phyloP scores from a whole-genome alignment of 2,329 filamentous ascomycete species.

The Colletotrichum somersetense region DNA sequence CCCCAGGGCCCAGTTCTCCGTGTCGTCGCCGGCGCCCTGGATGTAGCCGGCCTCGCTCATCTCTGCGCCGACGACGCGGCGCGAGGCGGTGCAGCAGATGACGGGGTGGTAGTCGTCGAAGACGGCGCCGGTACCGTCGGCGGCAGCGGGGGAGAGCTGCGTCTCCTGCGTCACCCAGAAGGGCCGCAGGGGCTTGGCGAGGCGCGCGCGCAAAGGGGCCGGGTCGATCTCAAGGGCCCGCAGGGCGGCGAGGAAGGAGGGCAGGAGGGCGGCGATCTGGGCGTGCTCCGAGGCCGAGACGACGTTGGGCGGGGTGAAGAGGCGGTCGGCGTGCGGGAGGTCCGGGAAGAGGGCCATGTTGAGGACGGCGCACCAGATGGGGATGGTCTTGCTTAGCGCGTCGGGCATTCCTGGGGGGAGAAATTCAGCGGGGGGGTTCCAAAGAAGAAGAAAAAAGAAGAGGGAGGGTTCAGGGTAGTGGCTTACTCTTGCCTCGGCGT shows the following conservation, averaged over 20 bases:
- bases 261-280: conserved; percentile 77
- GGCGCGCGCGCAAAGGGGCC: conserved; percentile 61
- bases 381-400: conserved; percentile 91
- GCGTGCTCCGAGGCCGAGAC: conserved; percentile 81
- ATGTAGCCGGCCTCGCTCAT: conserved; percentile 77
- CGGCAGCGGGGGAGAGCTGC: conserved; percentile 48
- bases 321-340: conserved; percentile 50
- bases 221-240: conserved; percentile 72
- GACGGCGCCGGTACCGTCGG: conserved; percentile 45
- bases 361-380: conserved; percentile 91
- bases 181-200: conserved; percentile 80
- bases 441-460: too few relatives aligned
- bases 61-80: conserved; percentile 76
- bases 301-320: conserved; percentile 79
- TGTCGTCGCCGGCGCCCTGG: conserved; percentile 94
- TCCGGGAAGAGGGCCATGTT: conserved; percentile 83
- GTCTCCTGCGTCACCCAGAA: conserved; percentile 85
- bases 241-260: conserved; percentile 66
- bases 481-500: conserved; percentile 83
- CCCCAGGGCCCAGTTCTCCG: conserved; percentile 90
- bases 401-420: conserved; percentile 81
- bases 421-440: conserved; percentile 24
- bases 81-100: conserved; percentile 88
- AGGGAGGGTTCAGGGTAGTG: neutral
- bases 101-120: conserved; percentile 76